Base-by-base conservation (phyloP, 441 rosid genomes). In the Gossypium lobatum region DNA sequence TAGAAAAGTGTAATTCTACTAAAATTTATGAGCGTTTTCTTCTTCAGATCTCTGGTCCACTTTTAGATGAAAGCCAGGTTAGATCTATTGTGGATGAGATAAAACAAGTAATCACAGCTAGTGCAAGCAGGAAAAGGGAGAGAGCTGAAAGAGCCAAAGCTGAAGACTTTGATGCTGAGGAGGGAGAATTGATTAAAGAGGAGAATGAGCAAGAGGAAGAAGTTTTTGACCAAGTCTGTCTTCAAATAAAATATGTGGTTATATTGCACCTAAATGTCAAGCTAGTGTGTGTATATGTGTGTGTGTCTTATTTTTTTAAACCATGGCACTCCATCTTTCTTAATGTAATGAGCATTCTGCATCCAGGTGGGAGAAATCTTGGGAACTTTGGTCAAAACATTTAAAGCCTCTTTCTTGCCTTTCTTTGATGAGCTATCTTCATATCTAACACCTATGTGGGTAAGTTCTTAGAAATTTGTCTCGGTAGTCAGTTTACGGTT, bases 151-250 rank as follows among this genome's bases (percentile, higher is more conserved):
- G 99, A 80, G 84, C 95, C 76, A 88, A 80, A 84, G 99, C 97
- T 60, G 99, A 96, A 86, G 99, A 96, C 73, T 96, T 96, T 80
- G 99, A 96, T 80, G 96, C 93, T 11, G 99, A 96, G 88, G 99
- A 96, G 82, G 87, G 91, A 20, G 98, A 96, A 82, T 86, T 96
- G 86, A 89, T 96, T 72, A 93, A 84, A 86, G 99, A 96, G 86
- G 99, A 93, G 84, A 96, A 96, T 86, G 99, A 93, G 79, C 97
- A 89, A 76, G 99, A 96, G 87, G 99, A 96, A 81, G 99, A 96
- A 81, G 97, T 96, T 78, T 93, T 96, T 83, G 99, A 96, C 78
- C 99, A 96, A 84, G 99, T 96, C 71, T 81, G 93, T 79, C 68
- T 83, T 75, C 50, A 23, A 13, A 66, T 57, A 17, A 42, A 70